These are phyloP conservation scores for Porcisia hertigi DNA, from an alignment of 208 protist species.

Conservation along the genomic window DNA sequence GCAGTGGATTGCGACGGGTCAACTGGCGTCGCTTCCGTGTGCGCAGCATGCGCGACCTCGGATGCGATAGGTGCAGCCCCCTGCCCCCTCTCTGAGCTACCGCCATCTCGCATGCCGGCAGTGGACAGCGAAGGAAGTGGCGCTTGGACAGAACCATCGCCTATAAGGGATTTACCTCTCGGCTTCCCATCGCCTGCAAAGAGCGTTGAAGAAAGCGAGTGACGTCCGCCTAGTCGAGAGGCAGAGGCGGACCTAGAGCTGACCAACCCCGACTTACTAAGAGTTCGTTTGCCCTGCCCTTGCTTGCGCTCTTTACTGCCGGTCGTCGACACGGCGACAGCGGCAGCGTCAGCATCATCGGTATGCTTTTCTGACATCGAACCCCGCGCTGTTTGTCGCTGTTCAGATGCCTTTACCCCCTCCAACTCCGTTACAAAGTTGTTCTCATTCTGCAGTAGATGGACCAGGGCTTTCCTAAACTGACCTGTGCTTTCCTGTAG, in stretches of 20 bases:
- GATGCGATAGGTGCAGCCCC: background rate
- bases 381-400: background rate
- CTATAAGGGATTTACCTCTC: background rate
- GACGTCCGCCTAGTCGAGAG: background rate
- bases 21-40: background rate
- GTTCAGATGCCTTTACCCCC: background rate
- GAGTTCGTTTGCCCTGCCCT: background rate
- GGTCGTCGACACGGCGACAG: background rate
- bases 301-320: background rate
- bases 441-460: constrained; percentile 51
- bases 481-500: constrained; percentile 30
- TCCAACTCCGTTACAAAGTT: constrained; percentile 23
- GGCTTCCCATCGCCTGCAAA: background rate
- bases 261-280: background rate
- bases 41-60: background rate
- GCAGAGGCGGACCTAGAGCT: background rate
- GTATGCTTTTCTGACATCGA: background rate
- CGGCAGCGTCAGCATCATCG: background rate
- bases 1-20: background rate
- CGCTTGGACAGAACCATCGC: background rate
- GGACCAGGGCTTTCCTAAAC: constrained; percentile 43
- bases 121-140: background rate
- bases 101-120: background rate
- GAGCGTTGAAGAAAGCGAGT: background rate
- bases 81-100: background rate